phyloP scores from a whole-genome alignment of 306 rosid genomes.

The Vigna trinervia region DNA sequence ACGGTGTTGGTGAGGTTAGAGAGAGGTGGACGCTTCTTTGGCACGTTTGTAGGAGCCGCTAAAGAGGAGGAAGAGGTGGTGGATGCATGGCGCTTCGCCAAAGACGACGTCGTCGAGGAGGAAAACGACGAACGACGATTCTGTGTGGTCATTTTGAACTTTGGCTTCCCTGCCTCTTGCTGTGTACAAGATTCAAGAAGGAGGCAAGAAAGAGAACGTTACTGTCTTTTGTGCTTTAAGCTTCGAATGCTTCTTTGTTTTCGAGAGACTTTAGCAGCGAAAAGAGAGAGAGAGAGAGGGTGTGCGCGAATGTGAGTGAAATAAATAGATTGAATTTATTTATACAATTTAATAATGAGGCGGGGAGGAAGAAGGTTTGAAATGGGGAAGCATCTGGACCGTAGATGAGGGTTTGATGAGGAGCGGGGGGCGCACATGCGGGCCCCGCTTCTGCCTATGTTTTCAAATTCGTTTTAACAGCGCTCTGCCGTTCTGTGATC shows the following conservation, averaged over 20 bases:
- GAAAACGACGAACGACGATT: constrained; percentile 85
- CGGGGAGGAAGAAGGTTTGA: constrained; percentile 75
- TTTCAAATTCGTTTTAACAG: constrained; percentile 20
- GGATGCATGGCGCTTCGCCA: constrained; percentile 78
- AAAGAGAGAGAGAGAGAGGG: background rate
- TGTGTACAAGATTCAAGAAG: constrained; percentile 33
- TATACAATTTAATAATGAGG: constrained; percentile 46
- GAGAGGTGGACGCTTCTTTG: constrained; percentile 88
- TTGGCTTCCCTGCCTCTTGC: background rate
- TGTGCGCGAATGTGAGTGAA: constrained; percentile 39
- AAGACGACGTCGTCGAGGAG: constrained; percentile 74
- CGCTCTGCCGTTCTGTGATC: background rate
- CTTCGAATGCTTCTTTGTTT: constrained; percentile 1
- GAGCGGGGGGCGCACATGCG: constrained; percentile 66
- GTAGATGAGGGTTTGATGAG: constrained; percentile 51
- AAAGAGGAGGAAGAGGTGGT: constrained; percentile 54
- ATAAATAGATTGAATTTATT: constrained; percentile 44
- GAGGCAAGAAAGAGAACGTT: constrained; percentile 6
- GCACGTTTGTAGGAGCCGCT: background rate
- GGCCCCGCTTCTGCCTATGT: constrained; percentile 48
- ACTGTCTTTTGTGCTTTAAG: constrained; percentile 28
- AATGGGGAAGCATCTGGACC: constrained; percentile 62
- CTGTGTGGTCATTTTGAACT: constrained; percentile 59
- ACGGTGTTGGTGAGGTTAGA: constrained; percentile 72
- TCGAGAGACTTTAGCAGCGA: constrained; percentile 30